Evolutionary conservation across 2,329 filamentous ascomycete species (phyloP).

Genomic region (Thermochaetoides dissita): DNA sequence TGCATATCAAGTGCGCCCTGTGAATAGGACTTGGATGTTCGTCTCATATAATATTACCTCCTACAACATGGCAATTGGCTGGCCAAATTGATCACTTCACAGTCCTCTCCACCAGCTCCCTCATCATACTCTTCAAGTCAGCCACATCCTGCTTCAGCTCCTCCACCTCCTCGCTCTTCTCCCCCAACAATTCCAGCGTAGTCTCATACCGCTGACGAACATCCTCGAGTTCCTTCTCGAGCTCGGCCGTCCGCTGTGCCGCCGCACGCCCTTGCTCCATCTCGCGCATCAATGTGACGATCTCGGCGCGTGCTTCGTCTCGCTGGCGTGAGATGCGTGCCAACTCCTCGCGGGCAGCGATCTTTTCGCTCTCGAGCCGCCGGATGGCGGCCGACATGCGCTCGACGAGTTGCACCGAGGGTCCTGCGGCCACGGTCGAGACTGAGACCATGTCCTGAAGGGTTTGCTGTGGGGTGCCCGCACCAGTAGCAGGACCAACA

Average conservation of each 20-base stretch:
- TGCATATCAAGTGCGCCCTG: no score
- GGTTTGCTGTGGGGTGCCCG: constrained; percentile 36
- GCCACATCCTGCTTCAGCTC: constrained; percentile 78
- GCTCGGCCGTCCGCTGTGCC: constrained; percentile 42
- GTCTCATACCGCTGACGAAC: constrained; percentile 74
- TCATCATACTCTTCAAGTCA: constrained; percentile 93
- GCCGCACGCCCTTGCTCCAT: constrained; percentile 54
- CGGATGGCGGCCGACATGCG: constrained; percentile 90
- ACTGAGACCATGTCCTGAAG: constrained; percentile 77
- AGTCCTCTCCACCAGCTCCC: constrained; percentile 77
- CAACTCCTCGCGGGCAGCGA: constrained; percentile 76
- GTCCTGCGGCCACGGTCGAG: constrained; percentile 79
- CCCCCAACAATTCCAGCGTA: constrained; percentile 83
- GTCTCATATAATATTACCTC: no score
- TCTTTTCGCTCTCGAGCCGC: constrained; percentile 80
- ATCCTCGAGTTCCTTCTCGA: constrained; percentile 55
- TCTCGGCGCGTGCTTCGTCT: constrained; percentile 81
- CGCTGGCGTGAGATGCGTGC: constrained; percentile 66
- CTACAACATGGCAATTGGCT: not conserved
- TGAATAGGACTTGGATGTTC: no score
- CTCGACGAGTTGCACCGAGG: constrained; percentile 88
- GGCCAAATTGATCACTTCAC: constrained; percentile 24
- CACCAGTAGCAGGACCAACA: no score
- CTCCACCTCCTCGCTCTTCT: constrained; percentile 91
- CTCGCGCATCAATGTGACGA: constrained; percentile 82